These are phyloP conservation scores for Epichloe sibirici DNA, from an alignment of 2,329 filamentous ascomycete species.

Conservation along the genomic window DNA sequence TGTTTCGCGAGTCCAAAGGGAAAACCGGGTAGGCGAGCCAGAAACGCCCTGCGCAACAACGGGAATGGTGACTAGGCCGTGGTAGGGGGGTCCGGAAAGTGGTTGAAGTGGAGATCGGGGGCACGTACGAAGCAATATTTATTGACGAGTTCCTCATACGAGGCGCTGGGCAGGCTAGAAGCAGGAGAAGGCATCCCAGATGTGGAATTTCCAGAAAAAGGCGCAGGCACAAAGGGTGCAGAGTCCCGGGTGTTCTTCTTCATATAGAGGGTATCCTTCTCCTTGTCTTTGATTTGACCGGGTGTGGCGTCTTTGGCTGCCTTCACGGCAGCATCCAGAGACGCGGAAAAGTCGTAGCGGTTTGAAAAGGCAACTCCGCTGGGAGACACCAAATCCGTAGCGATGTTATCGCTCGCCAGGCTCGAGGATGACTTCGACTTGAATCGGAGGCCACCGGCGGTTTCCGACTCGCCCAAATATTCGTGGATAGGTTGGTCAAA, in stretches of 20 bases:
- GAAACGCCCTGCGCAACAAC: not conserved
- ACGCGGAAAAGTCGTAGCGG: conserved; percentile 94
- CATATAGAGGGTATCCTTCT: conserved; percentile 47
- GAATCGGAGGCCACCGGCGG: conserved; percentile 46
- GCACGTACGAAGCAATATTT: conserved; percentile 99
- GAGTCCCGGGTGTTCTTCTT: conserved; percentile 30
- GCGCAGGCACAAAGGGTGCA: conserved; percentile 6
- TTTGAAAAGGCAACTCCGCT: conserved; percentile 73
- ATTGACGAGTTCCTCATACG: conserved; percentile 93
- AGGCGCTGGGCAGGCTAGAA: conserved; percentile 59
- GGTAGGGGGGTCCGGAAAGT: conserved; percentile 11
- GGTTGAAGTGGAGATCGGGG: conserved; percentile 23
- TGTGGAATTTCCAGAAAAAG: conserved; percentile 1
- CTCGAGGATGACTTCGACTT: conserved; percentile 56
- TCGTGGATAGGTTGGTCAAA: conserved; percentile 49
- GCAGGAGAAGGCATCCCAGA: conserved; percentile 16
- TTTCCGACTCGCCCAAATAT: conserved; percentile 50
- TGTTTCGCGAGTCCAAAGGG: not conserved
- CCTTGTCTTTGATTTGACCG: conserved; percentile 22
- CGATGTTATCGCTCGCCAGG: conserved; percentile 49
- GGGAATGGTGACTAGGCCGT: conserved; percentile 5
- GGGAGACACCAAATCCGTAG: conserved; percentile 38
- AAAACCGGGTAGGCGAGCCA: not conserved
- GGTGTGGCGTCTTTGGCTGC: conserved; percentile 52
- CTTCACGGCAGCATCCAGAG: conserved; percentile 69